Base-by-base conservation (phyloP, 495 filamentous ascomycete species). In the Xylaria nigripes region DNA sequence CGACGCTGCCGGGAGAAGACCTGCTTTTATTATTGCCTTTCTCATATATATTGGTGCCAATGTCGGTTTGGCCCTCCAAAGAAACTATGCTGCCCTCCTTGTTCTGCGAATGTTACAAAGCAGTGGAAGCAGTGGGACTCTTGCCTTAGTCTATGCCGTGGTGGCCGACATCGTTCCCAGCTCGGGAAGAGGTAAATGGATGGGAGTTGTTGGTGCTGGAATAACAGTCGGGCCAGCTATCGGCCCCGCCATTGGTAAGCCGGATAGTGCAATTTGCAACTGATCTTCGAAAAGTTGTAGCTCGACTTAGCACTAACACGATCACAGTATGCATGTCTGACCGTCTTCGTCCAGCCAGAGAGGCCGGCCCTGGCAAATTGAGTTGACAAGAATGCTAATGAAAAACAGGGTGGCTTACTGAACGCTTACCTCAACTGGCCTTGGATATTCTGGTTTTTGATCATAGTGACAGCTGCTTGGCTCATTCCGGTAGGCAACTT, bases 391-490 rank as follows among this genome's bases (percentile, higher is more conserved):
- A n/a, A 43, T 8, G n/a, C 52, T 55, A 22, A 55, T 18, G 8
- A n/a, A 13, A 5, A 2, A 24, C 9, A 49, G 46, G 53, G 53
- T 12, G 53, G 53, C 24, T 27, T 55, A 9, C 23, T 55, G 16
- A 55, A 36, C 29, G 53, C 53, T 12, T 55, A 55, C 23, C 70
- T 88, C 0, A 84, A 82, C 0, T 90, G 86, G 86, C 62, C 80
- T 22, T 72, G 78, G 44, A 85, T 87, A 40, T 92, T 90, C 62
- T 89, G 84, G 84, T 88, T 89, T 56, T 71, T 87, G 25, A 72
- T 76, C 44, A 87, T 89, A 41, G 60, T 82, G 24, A 69, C 73
- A 12, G 78, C 71, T 0, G 68, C 69, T 18, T 81, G 75, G 63
- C 64, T 82, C 8, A 58, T 81, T 22, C 64, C 77, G 0, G 51